phyloP scores from a whole-genome alignment of 2,329 filamentous ascomycete genomes.

The Aspergillus terreus region DNA sequence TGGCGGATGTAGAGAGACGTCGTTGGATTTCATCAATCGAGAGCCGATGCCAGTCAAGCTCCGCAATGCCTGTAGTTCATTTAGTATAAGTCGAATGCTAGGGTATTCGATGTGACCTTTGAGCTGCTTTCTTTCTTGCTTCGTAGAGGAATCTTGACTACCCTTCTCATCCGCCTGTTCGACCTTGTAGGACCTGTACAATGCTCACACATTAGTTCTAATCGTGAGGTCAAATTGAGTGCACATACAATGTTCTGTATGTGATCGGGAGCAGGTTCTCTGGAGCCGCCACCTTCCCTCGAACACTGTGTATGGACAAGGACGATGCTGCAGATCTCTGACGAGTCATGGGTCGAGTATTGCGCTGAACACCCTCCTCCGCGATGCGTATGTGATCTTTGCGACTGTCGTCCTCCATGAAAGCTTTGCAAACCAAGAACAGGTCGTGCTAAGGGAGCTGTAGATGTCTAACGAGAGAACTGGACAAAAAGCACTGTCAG shows the following conservation, averaged over 20 bases:
- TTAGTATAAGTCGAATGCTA: background rate
- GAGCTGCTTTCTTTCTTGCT: background rate
- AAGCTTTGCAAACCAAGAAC: background rate
- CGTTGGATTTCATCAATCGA: slow-evolving; percentile 56
- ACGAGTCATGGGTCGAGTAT: background rate
- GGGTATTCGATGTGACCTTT: background rate
- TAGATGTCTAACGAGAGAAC: background rate
- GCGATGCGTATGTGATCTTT: background rate
- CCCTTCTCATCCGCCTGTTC: background rate
- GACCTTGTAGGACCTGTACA: background rate
- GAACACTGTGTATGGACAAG: background rate
- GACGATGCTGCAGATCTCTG: background rate
- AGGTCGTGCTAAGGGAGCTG: too few species aligned
- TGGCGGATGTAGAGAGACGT: slow-evolving; percentile 55
- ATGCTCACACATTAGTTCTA: too few species aligned
- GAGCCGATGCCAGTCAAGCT: slow-evolving; percentile 62
- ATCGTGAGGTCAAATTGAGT: background rate
- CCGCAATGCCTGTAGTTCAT: slow-evolving; percentile 49
- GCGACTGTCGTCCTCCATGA: background rate
- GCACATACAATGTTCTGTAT: background rate
- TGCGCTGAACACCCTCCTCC: background rate
- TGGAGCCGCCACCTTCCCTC: background rate
- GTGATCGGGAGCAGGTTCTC: background rate
- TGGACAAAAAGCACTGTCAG: background rate
- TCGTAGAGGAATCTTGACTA: background rate